phyloP scores from a whole-genome alignment of 345 rosid genomes.

The Noccaea bulbosa region DNA sequence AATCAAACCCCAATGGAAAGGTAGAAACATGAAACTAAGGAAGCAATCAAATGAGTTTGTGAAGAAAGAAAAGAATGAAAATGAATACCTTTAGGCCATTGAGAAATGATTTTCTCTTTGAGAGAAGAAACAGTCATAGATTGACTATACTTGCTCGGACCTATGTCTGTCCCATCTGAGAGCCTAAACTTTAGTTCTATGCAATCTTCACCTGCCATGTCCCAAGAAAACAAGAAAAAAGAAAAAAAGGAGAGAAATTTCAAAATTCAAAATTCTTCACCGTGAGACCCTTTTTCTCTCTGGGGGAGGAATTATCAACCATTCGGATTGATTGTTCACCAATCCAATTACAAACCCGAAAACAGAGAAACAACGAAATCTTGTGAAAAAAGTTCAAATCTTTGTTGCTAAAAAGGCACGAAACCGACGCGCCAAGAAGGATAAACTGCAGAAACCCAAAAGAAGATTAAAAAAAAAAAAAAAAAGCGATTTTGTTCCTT shows the following conservation, averaged over 20 bases:
- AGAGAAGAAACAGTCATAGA: constrained; percentile 65
- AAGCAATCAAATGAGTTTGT: constrained; percentile 9
- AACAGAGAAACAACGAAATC: not conserved
- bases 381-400: not conserved
- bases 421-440: constrained; percentile 24
- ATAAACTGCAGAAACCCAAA: constrained; percentile 1
- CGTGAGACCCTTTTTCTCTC: not conserved
- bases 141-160: constrained; percentile 59
- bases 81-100: constrained; percentile 59
- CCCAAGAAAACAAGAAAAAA: not conserved
- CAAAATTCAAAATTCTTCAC: constrained; percentile 20
- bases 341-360: constrained; percentile 22
- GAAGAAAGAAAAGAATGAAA: not conserved
- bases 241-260: not conserved
- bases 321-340: constrained; percentile 30
- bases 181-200: constrained; percentile 69
- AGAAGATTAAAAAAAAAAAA: too few relatives aligned
- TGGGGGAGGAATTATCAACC: constrained; percentile 23
- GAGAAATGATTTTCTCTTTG: constrained; percentile 63
- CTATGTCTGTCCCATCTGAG: constrained; percentile 69
- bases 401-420: not conserved
- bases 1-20: constrained; percentile 6
- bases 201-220: constrained; percentile 56
- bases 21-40: not conserved
- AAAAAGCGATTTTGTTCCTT: not conserved